Evolutionary conservation across 139 green algal species (phyloP).

Genomic region (Diplosphaera chodatii): DNA sequence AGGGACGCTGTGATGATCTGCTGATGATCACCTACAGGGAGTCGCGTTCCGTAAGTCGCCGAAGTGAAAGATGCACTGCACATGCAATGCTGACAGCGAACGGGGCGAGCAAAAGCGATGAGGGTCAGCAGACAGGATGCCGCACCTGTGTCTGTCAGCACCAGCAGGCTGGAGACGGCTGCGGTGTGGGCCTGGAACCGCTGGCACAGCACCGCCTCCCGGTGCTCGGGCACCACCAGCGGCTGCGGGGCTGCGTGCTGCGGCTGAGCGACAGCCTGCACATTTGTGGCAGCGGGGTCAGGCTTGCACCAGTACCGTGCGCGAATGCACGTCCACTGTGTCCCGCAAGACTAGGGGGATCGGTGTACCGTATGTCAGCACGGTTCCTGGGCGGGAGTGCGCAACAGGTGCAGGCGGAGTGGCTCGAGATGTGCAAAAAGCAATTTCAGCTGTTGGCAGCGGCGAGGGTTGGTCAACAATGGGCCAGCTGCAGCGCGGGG

Average conservation of each 20-base stretch:
- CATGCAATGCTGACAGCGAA: background rate
- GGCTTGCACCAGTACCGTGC: too few relatives aligned
- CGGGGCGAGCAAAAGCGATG: background rate
- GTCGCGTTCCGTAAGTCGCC: background rate
- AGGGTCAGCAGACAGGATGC: background rate
- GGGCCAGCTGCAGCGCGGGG: too few relatives aligned
- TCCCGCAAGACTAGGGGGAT: too few relatives aligned
- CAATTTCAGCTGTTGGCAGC: too few relatives aligned
- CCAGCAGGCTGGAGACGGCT: constrained; percentile 25
- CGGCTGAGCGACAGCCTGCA: background rate
- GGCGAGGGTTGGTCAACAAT: too few relatives aligned
- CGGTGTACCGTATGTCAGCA: too few relatives aligned
- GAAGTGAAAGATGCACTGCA: background rate
- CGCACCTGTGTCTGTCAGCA: constrained; percentile 32
- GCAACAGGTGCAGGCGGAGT: too few relatives aligned
- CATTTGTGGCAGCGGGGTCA: background rate
- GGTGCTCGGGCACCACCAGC: background rate
- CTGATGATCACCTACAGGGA: constrained; percentile 27
- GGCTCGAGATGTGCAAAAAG: too few relatives aligned
- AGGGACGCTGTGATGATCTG: constrained; percentile 43
- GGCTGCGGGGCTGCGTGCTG: background rate
- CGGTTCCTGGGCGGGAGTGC: too few relatives aligned
- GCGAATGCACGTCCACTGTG: too few relatives aligned
- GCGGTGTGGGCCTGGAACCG: constrained; percentile 39
- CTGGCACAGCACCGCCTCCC: constrained; percentile 34